These are phyloP conservation scores for Colletotrichum musae DNA, from an alignment of 2,329 filamentous ascomycete species.

Conservation along the genomic window DNA sequence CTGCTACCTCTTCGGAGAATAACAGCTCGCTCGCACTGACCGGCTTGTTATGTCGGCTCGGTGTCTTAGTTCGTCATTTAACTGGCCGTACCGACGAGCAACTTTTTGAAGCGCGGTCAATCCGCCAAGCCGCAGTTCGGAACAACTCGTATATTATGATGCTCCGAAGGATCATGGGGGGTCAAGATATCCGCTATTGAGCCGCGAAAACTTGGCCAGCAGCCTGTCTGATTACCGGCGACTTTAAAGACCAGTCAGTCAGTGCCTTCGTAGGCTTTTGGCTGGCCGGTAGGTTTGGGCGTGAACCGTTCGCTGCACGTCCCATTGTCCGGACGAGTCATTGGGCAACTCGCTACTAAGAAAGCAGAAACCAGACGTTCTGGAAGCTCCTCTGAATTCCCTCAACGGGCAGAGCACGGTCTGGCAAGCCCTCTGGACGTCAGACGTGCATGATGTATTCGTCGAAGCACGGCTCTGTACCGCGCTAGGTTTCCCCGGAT, in stretches of 20 bases:
- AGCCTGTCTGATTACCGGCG: neutral
- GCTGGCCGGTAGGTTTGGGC: conserved; percentile 13
- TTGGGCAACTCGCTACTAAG: neutral
- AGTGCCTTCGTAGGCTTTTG: conserved; percentile 6
- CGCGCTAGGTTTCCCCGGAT: conserved; percentile 17
- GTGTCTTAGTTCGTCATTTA: conserved; percentile 9
- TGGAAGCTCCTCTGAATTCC: conserved; percentile 16
- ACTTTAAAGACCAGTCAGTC: neutral
- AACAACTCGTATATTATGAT: neutral
- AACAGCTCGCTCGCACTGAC: conserved; percentile 21
- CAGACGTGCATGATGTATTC: conserved; percentile 24
- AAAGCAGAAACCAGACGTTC: conserved; percentile 11
- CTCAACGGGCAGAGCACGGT: conserved; percentile 21
- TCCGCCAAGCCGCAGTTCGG: neutral
- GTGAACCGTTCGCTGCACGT: conserved; percentile 8
- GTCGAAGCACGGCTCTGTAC: conserved; percentile 4
- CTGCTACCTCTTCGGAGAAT: neutral
- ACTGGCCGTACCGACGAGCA: too few relatives aligned
- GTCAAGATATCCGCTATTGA: conserved; percentile 13
- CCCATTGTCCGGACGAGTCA: conserved; percentile 26
- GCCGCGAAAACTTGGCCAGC: neutral
- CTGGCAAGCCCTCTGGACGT: conserved; percentile 1
- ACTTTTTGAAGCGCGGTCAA: conserved; percentile 7
- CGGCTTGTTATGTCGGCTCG: conserved; percentile 5
- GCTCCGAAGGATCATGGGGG: neutral